These are phyloP conservation scores for Termitomyces sp. DNA, from an alignment of 768 basidiomycete genomes.

Conservation along the genomic window DNA sequence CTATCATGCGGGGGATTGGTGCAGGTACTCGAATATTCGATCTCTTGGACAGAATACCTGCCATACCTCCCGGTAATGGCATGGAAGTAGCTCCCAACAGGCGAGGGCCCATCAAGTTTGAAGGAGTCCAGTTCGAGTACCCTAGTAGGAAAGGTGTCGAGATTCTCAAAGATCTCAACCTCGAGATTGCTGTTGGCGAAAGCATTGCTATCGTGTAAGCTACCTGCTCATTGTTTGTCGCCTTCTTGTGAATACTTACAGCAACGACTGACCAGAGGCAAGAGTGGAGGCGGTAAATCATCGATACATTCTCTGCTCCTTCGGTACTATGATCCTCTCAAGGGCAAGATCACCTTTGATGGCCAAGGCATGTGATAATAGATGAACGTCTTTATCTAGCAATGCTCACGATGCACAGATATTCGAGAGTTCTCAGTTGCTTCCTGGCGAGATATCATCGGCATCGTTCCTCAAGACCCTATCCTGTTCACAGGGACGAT, in stretches of 20 bases:
- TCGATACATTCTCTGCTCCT: slow-evolving; percentile 84
- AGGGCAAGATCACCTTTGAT: slow-evolving; percentile 78
- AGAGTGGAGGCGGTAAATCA: slow-evolving; percentile 92
- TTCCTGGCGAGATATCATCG: slow-evolving; percentile 86
- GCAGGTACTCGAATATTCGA: slow-evolving; percentile 94
- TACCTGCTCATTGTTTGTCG: background rate
- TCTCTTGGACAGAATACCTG: slow-evolving; percentile 75
- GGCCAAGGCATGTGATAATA: slow-evolving; percentile 61
- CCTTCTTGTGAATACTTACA: background rate
- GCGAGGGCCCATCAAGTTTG: slow-evolving; percentile 72
- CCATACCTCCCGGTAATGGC: slow-evolving; percentile 63
- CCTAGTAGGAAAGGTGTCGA: slow-evolving; percentile 78
- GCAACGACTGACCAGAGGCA: slow-evolving; percentile 41
- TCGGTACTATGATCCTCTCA: slow-evolving; percentile 85
- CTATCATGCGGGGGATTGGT: slow-evolving; percentile 95
- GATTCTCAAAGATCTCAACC: slow-evolving; percentile 77
- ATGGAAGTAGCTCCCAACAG: slow-evolving; percentile 45
- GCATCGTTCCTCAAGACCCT: slow-evolving; percentile 95
- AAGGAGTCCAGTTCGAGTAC: slow-evolving; percentile 84
- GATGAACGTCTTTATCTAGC: background rate
- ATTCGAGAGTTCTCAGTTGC: slow-evolving; percentile 80
- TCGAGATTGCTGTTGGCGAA: slow-evolving; percentile 78
- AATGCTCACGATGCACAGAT: slow-evolving; percentile 36
- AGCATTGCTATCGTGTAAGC: slow-evolving; percentile 90
- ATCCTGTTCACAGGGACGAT: slow-evolving; percentile 91